Conservation (phyloP, 1,284 basidiomycete species). For the Dichomitus squalens region DNA sequence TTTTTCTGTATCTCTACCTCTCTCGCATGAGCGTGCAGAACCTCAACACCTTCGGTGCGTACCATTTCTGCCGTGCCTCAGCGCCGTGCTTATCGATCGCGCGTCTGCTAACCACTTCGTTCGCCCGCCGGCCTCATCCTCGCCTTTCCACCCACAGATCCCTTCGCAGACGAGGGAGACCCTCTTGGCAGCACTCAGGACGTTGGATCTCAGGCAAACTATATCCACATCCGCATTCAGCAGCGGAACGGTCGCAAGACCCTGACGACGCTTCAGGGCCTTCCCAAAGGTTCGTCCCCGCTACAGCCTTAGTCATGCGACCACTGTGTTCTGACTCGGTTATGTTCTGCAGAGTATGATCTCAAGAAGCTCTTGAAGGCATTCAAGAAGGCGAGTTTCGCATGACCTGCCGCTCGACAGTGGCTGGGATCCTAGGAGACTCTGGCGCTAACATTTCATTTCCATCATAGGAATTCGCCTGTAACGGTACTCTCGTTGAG, state of each 20-base stretch:
- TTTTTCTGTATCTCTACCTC: conserved; percentile 32
- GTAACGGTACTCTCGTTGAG: conserved; percentile 97
- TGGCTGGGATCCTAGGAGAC: neutral
- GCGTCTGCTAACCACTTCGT: conserved; percentile 4
- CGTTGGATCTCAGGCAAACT: conserved; percentile 83
- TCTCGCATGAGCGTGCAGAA: conserved; percentile 93
- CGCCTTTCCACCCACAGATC: conserved; percentile 57
- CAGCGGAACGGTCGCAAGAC: conserved; percentile 99
- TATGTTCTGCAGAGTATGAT: conserved; percentile 80
- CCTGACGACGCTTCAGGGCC: conserved; percentile 95
- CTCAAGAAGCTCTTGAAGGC: conserved; percentile 98
- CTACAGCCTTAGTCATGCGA: neutral
- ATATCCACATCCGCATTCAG: conserved; percentile 97
- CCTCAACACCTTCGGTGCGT: conserved; percentile 76
- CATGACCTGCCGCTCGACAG: neutral
- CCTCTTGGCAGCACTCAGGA: conserved; percentile 73
- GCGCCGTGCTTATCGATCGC: conserved; percentile 37
- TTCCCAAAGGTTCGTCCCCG: conserved; percentile 79
- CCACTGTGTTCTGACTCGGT: conserved; percentile 8
- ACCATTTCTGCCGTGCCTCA: neutral
- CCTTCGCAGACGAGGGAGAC: conserved; percentile 91
- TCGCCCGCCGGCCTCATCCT: neutral
- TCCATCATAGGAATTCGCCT: conserved; percentile 86
- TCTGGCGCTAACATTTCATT: conserved; percentile 5
- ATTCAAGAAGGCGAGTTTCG: conserved; percentile 83